phyloP scores from a whole-genome alignment of 1,139 yeast species.

The Lodderomyces beijingensis region DNA sequence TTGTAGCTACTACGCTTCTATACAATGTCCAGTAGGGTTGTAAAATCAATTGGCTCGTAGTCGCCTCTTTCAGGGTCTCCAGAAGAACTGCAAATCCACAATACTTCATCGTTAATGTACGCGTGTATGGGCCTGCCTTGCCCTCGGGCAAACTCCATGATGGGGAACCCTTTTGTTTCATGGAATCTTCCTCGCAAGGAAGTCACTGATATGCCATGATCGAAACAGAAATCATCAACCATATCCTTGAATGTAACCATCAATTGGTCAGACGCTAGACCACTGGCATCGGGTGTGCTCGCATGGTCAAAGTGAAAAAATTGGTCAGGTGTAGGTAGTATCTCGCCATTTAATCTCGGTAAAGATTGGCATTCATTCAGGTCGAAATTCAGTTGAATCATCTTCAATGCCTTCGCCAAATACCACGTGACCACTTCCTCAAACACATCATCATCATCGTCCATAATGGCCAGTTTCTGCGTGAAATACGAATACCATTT shows the following conservation, averaged over 20 bases:
- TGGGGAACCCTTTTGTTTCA: conserved; percentile 20
- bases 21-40: too few species aligned
- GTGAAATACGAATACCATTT: conserved; percentile 13
- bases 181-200: conserved; percentile 16
- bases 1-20: too few species aligned
- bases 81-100: conserved; percentile 19
- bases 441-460: neutral
- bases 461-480: neutral
- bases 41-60: conserved; percentile 23
- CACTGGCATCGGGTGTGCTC: conserved; percentile 16
- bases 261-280: conserved; percentile 29
- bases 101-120: conserved; percentile 31
- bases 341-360: conserved; percentile 19
- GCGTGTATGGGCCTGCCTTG: conserved; percentile 14
- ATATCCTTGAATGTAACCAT: conserved; percentile 37
- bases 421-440: conserved; percentile 22
- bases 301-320: conserved; percentile 5
- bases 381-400: conserved; percentile 6
- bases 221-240: conserved; percentile 26
- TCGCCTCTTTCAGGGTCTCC: conserved; percentile 14
- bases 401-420: conserved; percentile 17
- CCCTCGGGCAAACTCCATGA: conserved; percentile 16
- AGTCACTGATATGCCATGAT: conserved; percentile 21
- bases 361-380: conserved; percentile 11
- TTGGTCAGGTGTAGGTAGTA: conserved; percentile 13